A percentile compares a stretch with the other conserved stretches of the same genome.
phyloP scores from a whole-genome alignment of 78 protist genomes.

The Dictyostelium brefeldianum region DNA sequence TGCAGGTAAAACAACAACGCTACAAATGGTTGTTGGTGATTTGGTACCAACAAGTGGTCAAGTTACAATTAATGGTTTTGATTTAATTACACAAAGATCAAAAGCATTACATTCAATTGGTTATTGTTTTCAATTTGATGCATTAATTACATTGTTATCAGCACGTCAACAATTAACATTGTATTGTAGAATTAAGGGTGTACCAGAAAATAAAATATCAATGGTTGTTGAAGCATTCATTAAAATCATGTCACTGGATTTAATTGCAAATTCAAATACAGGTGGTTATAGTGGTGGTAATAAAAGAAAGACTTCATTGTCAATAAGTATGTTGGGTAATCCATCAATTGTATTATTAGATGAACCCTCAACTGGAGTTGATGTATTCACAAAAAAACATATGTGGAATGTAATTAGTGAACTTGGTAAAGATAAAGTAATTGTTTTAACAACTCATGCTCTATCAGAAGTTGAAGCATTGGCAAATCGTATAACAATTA shows the following conservation, averaged over 20 bases:
- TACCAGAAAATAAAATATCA: constrained; percentile 11
- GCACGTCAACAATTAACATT: constrained; percentile 76
- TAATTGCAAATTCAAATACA: constrained; percentile 34
- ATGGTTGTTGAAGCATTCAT: constrained; percentile 36
- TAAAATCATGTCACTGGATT: constrained; percentile 33
- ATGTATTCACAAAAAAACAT: constrained; percentile 85
- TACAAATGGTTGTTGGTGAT: constrained; percentile 92
- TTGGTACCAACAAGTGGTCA: constrained; percentile 89
- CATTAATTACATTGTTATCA: constrained; percentile 32
- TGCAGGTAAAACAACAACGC: constrained; percentile 92
- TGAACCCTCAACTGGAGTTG: constrained; percentile 89
- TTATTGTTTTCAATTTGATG: constrained; percentile 65
- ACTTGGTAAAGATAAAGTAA: constrained; percentile 38
- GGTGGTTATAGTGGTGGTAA: constrained; percentile 91
- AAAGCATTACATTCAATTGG: constrained; percentile 46
- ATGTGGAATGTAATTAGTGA: constrained; percentile 89
- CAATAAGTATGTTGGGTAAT: constrained; percentile 88
- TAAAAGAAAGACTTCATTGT: constrained; percentile 90
- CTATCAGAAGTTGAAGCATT: constrained; percentile 88
- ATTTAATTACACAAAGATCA: constrained; percentile 22
- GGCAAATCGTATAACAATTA: constrained; percentile 79
- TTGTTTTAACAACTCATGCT: constrained; percentile 95
- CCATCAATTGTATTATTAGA: constrained; percentile 81
- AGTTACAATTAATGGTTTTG: constrained; percentile 84
- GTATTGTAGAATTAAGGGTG: constrained; percentile 66